A percentile compares a stretch with the other conserved stretches of the same genome.
phyloP scores from a whole-genome alignment of 352 stramenopile species.

The Phytophthora capsici region DNA sequence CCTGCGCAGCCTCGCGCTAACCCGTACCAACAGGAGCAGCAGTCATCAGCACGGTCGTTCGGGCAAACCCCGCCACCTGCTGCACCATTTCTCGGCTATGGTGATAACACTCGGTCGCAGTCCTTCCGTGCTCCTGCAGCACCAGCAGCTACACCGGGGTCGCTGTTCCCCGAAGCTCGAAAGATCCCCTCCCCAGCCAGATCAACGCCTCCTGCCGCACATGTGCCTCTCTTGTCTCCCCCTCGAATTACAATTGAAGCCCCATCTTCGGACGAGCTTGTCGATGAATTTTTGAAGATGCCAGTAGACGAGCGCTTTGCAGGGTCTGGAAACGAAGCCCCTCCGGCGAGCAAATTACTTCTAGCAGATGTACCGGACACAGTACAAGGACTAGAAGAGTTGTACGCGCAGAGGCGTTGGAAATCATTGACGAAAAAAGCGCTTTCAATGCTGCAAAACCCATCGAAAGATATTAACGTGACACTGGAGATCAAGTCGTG shows the following conservation, averaged over 20 bases:
- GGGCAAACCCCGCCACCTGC: conserved; percentile 63
- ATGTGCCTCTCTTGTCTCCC: conserved; percentile 15
- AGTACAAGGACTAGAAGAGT: conserved; percentile 51
- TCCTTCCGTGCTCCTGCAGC: conserved; percentile 40
- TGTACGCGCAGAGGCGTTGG: conserved; percentile 78
- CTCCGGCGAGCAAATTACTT: conserved; percentile 52
- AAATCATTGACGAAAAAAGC: conserved; percentile 79
- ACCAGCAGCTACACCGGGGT: conserved; percentile 15
- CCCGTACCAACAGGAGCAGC: conserved; percentile 31
- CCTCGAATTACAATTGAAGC: conserved; percentile 33
- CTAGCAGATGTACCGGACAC: conserved; percentile 69
- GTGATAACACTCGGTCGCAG: conserved; percentile 49
- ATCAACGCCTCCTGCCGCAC: conserved; percentile 20
- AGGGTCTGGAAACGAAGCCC: conserved; percentile 20
- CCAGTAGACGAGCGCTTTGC: conserved; percentile 49
- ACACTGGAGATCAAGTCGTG: conserved; percentile 82
- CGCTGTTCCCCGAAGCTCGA: conserved; percentile 23
- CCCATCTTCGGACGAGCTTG: conserved; percentile 53
- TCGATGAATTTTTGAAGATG: conserved; percentile 72
- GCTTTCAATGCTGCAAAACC: conserved; percentile 72
- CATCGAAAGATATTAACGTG: conserved; percentile 48
- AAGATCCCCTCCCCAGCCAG: conserved; percentile 22
- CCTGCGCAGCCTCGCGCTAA: conserved; percentile 24
- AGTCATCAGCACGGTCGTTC: conserved; percentile 30
- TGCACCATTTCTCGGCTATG: conserved; percentile 75